Percentiles rank a stretch among this genome's conserved stretches.
Conservation (phyloP, 176 grass and related monocot genomes). For the Carex parvula region DNA sequence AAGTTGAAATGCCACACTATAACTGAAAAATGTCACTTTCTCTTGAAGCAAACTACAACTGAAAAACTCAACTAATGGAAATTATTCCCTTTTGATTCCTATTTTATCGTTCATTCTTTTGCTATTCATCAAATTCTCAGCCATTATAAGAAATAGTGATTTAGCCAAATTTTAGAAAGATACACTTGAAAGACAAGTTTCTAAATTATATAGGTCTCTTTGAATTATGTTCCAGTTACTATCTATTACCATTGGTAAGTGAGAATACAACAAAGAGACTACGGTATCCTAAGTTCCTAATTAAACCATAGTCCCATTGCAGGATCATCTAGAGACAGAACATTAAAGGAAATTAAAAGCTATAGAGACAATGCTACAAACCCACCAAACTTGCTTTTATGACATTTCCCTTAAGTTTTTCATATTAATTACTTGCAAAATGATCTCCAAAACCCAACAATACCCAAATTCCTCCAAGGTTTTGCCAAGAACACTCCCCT, state of each 20-base stretch:
- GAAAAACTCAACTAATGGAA: neutral
- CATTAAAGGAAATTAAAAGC: neutral
- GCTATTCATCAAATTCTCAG: neutral
- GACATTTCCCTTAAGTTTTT: neutral
- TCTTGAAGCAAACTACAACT: neutral
- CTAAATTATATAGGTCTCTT: neutral
- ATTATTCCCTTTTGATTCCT: neutral
- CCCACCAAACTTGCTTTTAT: neutral
- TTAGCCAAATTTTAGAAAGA: slow-evolving; percentile 2
- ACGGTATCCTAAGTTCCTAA: neutral
- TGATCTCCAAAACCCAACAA: neutral
- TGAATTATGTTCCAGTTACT: neutral
- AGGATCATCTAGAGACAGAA: neutral
- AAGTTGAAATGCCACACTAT: neutral
- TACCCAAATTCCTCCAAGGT: neutral
- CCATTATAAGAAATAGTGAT: neutral
- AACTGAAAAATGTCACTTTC: neutral
- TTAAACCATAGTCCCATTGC: neutral
- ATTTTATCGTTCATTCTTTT: neutral
- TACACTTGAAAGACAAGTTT: neutral
- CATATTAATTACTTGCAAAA: neutral
- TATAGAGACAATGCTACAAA: neutral
- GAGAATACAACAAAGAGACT: neutral
- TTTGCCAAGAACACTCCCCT: neutral
- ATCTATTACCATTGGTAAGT: neutral